These are phyloP conservation scores for Entophlyctis luteolus DNA, from an alignment of 192 early-diverging fungal genomes.

Conservation along the genomic window DNA sequence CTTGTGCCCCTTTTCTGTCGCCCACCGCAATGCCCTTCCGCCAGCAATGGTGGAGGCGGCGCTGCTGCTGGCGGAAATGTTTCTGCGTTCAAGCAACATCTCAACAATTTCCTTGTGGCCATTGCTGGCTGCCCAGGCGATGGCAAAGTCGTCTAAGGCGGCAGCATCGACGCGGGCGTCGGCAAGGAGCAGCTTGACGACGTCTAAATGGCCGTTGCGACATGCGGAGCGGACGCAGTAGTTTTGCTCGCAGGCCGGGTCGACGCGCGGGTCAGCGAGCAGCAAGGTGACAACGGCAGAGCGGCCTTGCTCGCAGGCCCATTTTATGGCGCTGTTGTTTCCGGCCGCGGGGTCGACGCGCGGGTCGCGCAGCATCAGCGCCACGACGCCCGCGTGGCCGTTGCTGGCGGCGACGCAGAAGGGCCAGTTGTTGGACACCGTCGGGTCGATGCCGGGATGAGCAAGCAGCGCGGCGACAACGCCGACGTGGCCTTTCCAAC, in stretches of 20 bases:
- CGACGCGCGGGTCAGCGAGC: slow-evolving; percentile 17
- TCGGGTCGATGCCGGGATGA: slow-evolving; percentile 10
- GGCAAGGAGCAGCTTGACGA: neutral
- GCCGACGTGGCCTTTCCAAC: neutral
- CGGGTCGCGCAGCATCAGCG: slow-evolving; percentile 4
- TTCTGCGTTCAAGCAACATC: neutral
- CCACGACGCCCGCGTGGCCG: slow-evolving; percentile 12
- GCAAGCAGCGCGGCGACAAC: slow-evolving; percentile 3
- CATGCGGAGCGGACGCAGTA: too few species aligned
- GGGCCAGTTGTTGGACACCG: neutral
- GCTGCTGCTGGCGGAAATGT: too few species aligned
- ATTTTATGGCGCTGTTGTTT: slow-evolving; percentile 12
- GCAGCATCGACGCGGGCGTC: slow-evolving; percentile 7
- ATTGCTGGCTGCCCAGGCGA: slow-evolving; percentile 8
- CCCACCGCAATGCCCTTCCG: too few species aligned
- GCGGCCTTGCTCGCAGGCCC: slow-evolving; percentile 9
- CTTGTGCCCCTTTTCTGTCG: too few species aligned
- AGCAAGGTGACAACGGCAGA: slow-evolving; percentile 18
- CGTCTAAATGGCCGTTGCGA: neutral
- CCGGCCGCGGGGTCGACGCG: slow-evolving; percentile 1
- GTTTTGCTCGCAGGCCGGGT: too few species aligned
- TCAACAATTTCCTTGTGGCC: slow-evolving; percentile 14
- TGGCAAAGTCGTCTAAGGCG: slow-evolving; percentile 6
- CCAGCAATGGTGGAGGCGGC: too few species aligned
- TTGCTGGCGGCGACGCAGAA: slow-evolving; percentile 1